Evolutionary conservation across 225 moss, liverwort and hornwort species (phyloP), one percentile per base, ranked within the genome.

Genomic region (Physcomitrellopsis africana): DNA sequence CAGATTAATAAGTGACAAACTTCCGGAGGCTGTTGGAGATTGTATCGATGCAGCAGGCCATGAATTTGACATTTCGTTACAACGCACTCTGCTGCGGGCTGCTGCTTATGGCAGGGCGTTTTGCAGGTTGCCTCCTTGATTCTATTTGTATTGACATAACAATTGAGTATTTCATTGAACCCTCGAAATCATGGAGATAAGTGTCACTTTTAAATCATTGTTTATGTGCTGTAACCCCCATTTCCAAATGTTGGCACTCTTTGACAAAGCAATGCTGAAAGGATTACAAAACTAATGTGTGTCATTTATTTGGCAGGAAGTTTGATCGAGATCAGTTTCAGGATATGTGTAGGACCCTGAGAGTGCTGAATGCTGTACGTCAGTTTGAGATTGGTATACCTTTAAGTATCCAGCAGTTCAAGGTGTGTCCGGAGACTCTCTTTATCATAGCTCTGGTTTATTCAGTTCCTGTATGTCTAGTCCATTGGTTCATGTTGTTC

Each of bases 1-100:
- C 71, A 88, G 99, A 77, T 71, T 99, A 77, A 99, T 99, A 63
- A 81, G 86, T 67, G 78, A 90, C 27, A 86, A 90, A 68, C 92
- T 99, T 77, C 82, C 85, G 76, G 92, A 93, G 73, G 99, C 92
- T 59, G 99, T 99, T 29, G 85, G 87, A 86, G 95, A 95, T 68
- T 95, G 99, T 84, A 95, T 99, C 72, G 99, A 99, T 82, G 95
- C 99, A 82, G 93, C 95, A 41, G 95, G 93, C 59, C 93, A 99
- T 78, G 95, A 99, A 77, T 93, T 90, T 77, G 95, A 95, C 65
- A 88, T 90, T 49, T 89, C 99, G 47, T 83, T 92, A 56, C 99
- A 99, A 68, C 89, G 93, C 43, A 95, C 93, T 15, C 84, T 99
- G 72, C 83, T 99, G 86, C 89, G 95, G 63, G 99, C 90, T 80